Conservation (phyloP, 1,139 yeast genomes). For the Diutina rugosa region DNA sequence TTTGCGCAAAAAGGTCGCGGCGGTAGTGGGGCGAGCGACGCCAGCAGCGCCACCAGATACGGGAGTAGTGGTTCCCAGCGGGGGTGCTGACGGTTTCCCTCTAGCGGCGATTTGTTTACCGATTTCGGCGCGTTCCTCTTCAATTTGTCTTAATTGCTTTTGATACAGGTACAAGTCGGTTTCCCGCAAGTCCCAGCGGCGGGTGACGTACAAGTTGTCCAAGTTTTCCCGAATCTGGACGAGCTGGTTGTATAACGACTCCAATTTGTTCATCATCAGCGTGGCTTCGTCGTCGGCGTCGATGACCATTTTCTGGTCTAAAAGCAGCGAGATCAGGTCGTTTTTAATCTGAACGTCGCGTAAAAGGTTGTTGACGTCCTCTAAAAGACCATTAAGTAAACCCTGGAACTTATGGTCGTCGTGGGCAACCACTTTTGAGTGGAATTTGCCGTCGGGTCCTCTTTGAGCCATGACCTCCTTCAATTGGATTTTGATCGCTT, state of each 20-base stretch:
- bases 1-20: constrained; percentile 11
- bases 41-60: neutral
- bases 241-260: constrained; percentile 24
- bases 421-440: constrained; percentile 11
- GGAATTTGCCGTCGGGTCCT: constrained; percentile 23
- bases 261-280: constrained; percentile 6
- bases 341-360: constrained; percentile 55
- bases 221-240: constrained; percentile 56
- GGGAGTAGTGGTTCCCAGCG: neutral
- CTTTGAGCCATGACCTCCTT: constrained; percentile 19
- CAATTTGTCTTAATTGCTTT: constrained; percentile 57
- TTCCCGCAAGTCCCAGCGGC: constrained; percentile 94
- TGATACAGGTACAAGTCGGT: constrained; percentile 84
- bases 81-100: constrained; percentile 2
- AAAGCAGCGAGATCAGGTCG: constrained; percentile 14
- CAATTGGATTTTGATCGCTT: constrained; percentile 13
- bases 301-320: neutral
- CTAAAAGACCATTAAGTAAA: constrained; percentile 59
- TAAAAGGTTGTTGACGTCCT: constrained; percentile 68
- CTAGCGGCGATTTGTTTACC: constrained; percentile 10
- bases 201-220: constrained; percentile 73
- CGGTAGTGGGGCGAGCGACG: neutral
- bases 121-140: constrained; percentile 47
- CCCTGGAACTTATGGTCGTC: constrained; percentile 30
- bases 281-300: neutral